Percentiles rank a stretch among this genome's conserved stretches.
phyloP scores from a whole-genome alignment of 2,329 filamentous ascomycete genomes.

The Blastomyces parvus region DNA sequence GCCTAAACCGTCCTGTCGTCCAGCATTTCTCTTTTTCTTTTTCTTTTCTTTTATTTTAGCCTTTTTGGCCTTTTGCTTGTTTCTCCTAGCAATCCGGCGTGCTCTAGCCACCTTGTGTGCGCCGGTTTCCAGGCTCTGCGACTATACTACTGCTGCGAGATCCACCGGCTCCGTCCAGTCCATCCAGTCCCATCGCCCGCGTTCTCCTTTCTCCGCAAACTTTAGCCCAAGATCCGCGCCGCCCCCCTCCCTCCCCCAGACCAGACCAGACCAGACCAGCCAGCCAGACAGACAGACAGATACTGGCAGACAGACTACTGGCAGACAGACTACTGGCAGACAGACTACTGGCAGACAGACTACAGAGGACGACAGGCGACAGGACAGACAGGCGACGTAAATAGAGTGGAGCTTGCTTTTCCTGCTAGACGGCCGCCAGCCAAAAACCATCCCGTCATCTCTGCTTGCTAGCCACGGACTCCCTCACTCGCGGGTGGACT shows the following conservation, averaged over 20 bases:
- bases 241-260: background rate
- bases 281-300: too few species aligned
- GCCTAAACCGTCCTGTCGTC: background rate
- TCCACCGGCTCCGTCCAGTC: background rate
- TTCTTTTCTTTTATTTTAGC: background rate
- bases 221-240: background rate
- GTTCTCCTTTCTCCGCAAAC: constrained; percentile 6
- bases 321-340: too few species aligned
- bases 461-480: background rate
- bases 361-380: too few species aligned
- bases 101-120: constrained; percentile 1
- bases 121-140: constrained; percentile 4
- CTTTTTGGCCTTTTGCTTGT: background rate
- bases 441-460: too few species aligned
- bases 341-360: too few species aligned
- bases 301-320: too few species aligned
- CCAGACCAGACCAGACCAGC: background rate
- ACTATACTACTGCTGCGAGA: too few species aligned
- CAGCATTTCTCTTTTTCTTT: too few species aligned
- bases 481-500: background rate
- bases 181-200: background rate
- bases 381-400: too few species aligned
- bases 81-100: background rate
- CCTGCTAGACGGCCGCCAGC: background rate
- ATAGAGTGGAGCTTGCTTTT: background rate